phyloP scores from a whole-genome alignment of 768 basidiomycete genomes.

The Pluteus cervinus region DNA sequence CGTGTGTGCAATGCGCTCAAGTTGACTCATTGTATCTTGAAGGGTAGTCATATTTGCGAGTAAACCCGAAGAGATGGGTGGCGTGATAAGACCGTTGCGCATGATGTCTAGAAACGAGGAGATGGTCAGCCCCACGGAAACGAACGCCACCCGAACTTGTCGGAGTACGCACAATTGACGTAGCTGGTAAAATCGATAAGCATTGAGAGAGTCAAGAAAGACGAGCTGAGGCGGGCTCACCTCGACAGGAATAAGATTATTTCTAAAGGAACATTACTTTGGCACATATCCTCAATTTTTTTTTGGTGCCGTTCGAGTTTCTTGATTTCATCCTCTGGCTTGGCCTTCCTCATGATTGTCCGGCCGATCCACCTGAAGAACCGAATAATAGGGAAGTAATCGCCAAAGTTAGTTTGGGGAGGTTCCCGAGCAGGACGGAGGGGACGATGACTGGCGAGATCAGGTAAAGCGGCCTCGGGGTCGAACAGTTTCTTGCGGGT shows the following conservation, averaged over 20 bases:
- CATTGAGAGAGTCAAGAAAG: slow-evolving; percentile 4
- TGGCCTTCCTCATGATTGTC: slow-evolving; percentile 13
- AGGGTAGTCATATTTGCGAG: slow-evolving; percentile 37
- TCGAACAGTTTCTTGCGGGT: slow-evolving; percentile 33
- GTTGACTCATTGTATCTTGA: slow-evolving; percentile 52
- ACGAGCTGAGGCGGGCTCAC: slow-evolving; percentile 16
- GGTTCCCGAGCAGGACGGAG: slow-evolving; percentile 55
- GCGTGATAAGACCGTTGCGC: slow-evolving; percentile 35
- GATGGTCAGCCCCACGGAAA: too few species aligned
- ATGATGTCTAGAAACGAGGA: slow-evolving; percentile 41
- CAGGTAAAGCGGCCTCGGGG: slow-evolving; percentile 38
- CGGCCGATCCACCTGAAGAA: slow-evolving; percentile 41
- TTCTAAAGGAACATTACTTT: slow-evolving; percentile 61
- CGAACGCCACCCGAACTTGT: too few species aligned
- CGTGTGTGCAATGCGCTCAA: slow-evolving; percentile 59
- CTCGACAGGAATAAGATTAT: slow-evolving; percentile 48
- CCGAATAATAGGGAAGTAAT: slow-evolving; percentile 49
- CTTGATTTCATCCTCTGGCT: too few species aligned
- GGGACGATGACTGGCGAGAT: slow-evolving; percentile 32
- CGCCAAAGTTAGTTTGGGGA: slow-evolving; percentile 40
- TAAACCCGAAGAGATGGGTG: slow-evolving; percentile 47
- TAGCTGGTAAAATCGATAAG: background rate
- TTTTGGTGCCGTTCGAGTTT: slow-evolving; percentile 14
- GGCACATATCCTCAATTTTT: slow-evolving; percentile 29
- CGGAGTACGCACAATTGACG: too few species aligned